phyloP scores from a whole-genome alignment of 495 filamentous ascomycete genomes.

The Penicillium antarcticum region DNA sequence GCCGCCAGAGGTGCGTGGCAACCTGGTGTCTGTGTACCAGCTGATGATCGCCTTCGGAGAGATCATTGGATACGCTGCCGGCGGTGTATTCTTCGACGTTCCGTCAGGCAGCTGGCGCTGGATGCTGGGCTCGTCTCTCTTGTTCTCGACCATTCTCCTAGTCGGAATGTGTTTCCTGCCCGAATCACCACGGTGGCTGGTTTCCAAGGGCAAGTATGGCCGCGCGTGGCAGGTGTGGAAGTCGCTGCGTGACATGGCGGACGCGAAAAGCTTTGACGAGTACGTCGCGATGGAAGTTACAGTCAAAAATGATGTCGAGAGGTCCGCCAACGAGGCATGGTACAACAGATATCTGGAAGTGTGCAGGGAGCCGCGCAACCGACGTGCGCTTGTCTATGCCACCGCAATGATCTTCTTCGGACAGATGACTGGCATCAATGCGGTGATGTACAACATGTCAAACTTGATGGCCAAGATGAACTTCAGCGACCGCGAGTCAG shows the following conservation, averaged over 20 bases:
- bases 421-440: slow-evolving; percentile 60
- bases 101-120: slow-evolving; percentile 57
- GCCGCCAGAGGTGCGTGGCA: slow-evolving; percentile 52
- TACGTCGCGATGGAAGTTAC: slow-evolving; percentile 60
- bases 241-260: slow-evolving; percentile 52
- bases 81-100: slow-evolving; percentile 58
- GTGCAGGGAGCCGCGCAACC: slow-evolving; percentile 54
- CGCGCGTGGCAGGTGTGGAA: slow-evolving; percentile 60
- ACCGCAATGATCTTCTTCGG: slow-evolving; percentile 62
- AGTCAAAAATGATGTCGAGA: slow-evolving; percentile 44
- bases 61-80: slow-evolving; percentile 59
- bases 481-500: slow-evolving; percentile 46
- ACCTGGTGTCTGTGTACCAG: slow-evolving; percentile 60
- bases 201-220: slow-evolving; percentile 48
- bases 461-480: slow-evolving; percentile 55
- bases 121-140: slow-evolving; percentile 60
- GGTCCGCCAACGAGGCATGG: slow-evolving; percentile 34
- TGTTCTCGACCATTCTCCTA: slow-evolving; percentile 60
- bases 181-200: slow-evolving; percentile 54
- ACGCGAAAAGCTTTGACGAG: slow-evolving; percentile 50
- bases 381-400: slow-evolving; percentile 59
- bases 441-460: slow-evolving; percentile 63
- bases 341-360: slow-evolving; percentile 58
- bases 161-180: slow-evolving; percentile 59
- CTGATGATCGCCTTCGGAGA: slow-evolving; percentile 63